A percentile compares a stretch with the other conserved stretches of the same genome.
phyloP scores from a whole-genome alignment of 352 stramenopile species.

The Pythium aquatile region DNA sequence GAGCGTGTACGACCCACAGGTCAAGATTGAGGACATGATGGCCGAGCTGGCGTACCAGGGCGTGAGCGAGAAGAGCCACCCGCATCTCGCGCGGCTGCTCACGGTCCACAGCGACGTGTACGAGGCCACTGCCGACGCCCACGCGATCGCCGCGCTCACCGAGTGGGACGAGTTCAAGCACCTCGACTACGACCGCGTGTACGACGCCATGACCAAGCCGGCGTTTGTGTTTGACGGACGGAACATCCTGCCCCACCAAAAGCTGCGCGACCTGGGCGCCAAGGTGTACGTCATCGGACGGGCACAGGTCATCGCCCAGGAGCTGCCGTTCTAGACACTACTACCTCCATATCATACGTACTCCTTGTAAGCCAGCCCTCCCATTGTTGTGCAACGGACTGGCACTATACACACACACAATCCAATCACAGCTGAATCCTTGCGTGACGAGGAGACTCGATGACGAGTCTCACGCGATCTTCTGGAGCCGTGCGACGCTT shows the following conservation, averaged over 20 bases:
- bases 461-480: neutral
- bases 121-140: slow-evolving; percentile 89
- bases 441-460: neutral
- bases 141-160: slow-evolving; percentile 95
- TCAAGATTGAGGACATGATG: slow-evolving; percentile 95
- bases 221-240: slow-evolving; percentile 99
- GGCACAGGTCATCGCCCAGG: slow-evolving; percentile 61
- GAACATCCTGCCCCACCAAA: slow-evolving; percentile 95
- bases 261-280: slow-evolving; percentile 95
- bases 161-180: slow-evolving; percentile 99
- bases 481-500: slow-evolving; percentile 1
- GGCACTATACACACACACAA: neutral
- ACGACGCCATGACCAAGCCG: slow-evolving; percentile 96
- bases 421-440: neutral
- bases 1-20: slow-evolving; percentile 98
- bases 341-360: neutral
- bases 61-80: slow-evolving; percentile 89
- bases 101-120: slow-evolving; percentile 86
- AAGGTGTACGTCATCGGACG: slow-evolving; percentile 97
- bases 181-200: slow-evolving; percentile 96
- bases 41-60: slow-evolving; percentile 83
- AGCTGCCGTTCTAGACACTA: slow-evolving; percentile 59
- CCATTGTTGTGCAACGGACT: too few species aligned
- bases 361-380: neutral
- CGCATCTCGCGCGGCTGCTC: slow-evolving; percentile 83